Conservation (phyloP, 1,284 basidiomycete species). For the Tranzscheliella williamsii region DNA sequence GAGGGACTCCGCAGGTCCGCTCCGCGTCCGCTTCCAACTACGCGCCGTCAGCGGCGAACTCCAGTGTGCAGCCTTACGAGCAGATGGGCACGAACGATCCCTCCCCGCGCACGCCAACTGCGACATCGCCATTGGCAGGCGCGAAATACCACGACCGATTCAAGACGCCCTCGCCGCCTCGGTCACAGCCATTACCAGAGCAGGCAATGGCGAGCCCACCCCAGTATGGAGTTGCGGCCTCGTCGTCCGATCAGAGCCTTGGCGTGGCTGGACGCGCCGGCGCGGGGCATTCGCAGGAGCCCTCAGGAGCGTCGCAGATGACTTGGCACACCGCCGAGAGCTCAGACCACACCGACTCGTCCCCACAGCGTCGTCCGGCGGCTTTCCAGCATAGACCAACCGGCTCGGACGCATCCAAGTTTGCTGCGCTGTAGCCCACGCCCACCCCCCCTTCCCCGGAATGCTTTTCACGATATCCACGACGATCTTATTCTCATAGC, state of each 20-base stretch:
- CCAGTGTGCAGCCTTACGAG: background rate
- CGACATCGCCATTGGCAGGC: slow-evolving; percentile 8
- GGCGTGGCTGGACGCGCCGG: background rate
- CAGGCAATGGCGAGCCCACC: background rate
- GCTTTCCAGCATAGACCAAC: background rate
- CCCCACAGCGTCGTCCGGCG: too few relatives aligned
- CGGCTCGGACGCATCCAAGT: slow-evolving; percentile 15
- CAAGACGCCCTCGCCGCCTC: slow-evolving; percentile 12
- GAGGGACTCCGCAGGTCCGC: slow-evolving; percentile 12
- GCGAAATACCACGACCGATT: slow-evolving; percentile 31
- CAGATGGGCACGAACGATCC: background rate
- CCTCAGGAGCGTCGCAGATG: slow-evolving; percentile 12
- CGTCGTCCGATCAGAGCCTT: background rate
- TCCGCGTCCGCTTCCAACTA: slow-evolving; percentile 12
- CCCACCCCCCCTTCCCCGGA: too few relatives aligned
- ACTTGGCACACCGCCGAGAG: slow-evolving; percentile 33
- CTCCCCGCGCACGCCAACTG: background rate
- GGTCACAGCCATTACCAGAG: background rate
- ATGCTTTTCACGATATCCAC: too few relatives aligned
- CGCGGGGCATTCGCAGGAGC: slow-evolving; percentile 23
- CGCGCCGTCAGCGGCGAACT: background rate
- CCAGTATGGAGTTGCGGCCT: background rate
- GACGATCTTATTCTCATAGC: too few relatives aligned
- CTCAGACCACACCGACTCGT: slow-evolving; percentile 6
- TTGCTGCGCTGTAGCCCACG: background rate